Evolutionary conservation across 306 rosid species (phyloP).

Genomic region (Benincasa hispida): DNA sequence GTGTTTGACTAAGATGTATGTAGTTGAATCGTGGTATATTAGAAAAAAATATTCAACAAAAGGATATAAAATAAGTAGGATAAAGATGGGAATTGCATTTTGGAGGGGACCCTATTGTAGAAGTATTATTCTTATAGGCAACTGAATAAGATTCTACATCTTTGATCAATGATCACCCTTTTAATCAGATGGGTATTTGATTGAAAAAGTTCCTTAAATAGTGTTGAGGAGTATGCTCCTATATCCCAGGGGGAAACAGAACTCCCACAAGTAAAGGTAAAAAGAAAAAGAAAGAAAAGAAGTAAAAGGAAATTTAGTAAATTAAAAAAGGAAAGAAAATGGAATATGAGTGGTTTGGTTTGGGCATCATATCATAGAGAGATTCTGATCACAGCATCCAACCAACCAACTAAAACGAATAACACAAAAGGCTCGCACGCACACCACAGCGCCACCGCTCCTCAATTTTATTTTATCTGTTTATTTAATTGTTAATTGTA

Average conservation of each 20-base stretch:
- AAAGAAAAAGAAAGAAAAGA: too few species aligned
- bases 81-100: not conserved
- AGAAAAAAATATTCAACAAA: too few species aligned
- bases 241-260: too few species aligned
- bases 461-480: not conserved
- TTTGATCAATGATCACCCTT: not conserved
- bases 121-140: too few species aligned
- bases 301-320: too few species aligned
- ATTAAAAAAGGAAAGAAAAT: not conserved
- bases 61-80: too few species aligned
- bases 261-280: too few species aligned
- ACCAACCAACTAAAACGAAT: not conserved
- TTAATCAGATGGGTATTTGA: not conserved
- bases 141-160: not conserved
- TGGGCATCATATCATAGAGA: not conserved
- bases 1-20: too few species aligned
- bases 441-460: not conserved
- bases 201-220: not conserved
- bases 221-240: too few species aligned
- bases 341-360: not conserved
- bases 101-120: not conserved
- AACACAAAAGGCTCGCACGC: not conserved
- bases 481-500: not conserved
- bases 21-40: too few species aligned
- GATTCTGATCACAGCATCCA: not conserved